A percentile compares a stretch with the other conserved stretches of the same genome.
Evolutionary conservation across 805 yeast genomes (phyloP).

Genomic region (Hanseniaspora vineae): DNA sequence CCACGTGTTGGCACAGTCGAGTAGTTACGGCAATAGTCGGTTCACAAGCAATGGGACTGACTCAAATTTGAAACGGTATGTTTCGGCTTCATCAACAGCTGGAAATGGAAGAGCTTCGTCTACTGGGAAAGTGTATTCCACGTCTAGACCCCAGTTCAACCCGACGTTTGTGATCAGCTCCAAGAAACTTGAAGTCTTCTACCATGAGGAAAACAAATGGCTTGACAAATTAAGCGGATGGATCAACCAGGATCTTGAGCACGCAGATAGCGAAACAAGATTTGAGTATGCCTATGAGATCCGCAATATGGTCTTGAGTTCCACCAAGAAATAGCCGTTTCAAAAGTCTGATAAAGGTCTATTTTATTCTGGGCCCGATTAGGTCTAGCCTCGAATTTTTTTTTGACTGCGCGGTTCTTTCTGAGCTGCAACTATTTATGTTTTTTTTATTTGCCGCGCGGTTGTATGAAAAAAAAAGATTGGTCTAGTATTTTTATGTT

Average conservation of each 20-base stretch:
- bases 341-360: no score
- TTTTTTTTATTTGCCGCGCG: no score
- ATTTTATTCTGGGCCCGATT: no score
- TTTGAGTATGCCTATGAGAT: slow-evolving; percentile 18
- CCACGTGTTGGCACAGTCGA: slow-evolving; percentile 8
- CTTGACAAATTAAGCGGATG: slow-evolving; percentile 19
- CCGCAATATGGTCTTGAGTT: slow-evolving; percentile 23
- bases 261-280: slow-evolving; percentile 2
- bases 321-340: slow-evolving; percentile 11
- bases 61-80: not conserved
- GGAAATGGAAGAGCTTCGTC: not conserved
- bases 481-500: no score
- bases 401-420: no score
- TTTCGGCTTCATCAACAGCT: not conserved
- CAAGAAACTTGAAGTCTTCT: slow-evolving; percentile 16
- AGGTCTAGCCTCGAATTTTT: no score
- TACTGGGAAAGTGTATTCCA: not conserved
- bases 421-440: no score
- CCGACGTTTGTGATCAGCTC: slow-evolving; percentile 7
- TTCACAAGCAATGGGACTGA: not conserved
- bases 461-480: no score
- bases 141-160: not conserved
- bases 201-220: slow-evolving; percentile 25
- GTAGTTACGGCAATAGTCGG: slow-evolving; percentile 3
- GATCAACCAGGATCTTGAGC: slow-evolving; percentile 13